Conservation (phyloP, 805 yeast genomes). For the Nakazawaea anatomiae region DNA sequence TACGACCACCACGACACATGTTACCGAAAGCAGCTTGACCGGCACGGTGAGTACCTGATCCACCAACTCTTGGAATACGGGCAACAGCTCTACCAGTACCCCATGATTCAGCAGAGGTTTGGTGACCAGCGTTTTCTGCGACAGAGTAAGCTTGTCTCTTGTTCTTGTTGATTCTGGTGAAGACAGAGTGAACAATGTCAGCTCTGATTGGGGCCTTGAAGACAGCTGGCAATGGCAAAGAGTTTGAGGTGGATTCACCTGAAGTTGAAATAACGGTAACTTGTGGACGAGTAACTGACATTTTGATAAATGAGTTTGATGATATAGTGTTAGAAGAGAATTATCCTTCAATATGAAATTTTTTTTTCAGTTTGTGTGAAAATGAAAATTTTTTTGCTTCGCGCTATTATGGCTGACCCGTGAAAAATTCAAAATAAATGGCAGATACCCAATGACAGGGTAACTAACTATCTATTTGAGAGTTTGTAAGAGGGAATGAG, state of each 20-base stretch:
- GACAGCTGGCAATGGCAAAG: slow-evolving; percentile 95
- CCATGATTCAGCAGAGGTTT: slow-evolving; percentile 99
- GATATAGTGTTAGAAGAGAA: neutral
- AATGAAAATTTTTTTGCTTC: no score
- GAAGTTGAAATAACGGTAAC: slow-evolving; percentile 87
- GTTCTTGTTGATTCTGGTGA: slow-evolving; percentile 98
- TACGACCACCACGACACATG: slow-evolving; percentile 99
- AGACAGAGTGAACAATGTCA: slow-evolving; percentile 98
- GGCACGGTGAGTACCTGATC: slow-evolving; percentile 99
- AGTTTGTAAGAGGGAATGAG: no score
- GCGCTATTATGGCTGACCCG: neutral
- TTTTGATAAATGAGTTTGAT: slow-evolving; percentile 20
- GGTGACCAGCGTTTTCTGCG: slow-evolving; percentile 98
- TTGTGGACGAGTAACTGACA: slow-evolving; percentile 83
- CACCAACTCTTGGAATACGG: slow-evolving; percentile 99
- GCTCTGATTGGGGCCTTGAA: slow-evolving; percentile 99
- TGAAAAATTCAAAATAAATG: neutral
- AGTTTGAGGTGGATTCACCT: slow-evolving; percentile 82
- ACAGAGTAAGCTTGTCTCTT: slow-evolving; percentile 99
- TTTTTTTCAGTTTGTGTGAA: neutral
- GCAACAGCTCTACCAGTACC: slow-evolving; percentile 99
- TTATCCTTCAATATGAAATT: neutral
- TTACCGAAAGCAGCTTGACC: slow-evolving; percentile 99
- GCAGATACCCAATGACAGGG: neutral
- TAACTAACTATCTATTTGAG: no score